A percentile compares a stretch with the other conserved stretches of the same genome.
phyloP scores from a whole-genome alignment of 1,284 basidiomycete genomes.

The Apiotrichum montevideense region DNA sequence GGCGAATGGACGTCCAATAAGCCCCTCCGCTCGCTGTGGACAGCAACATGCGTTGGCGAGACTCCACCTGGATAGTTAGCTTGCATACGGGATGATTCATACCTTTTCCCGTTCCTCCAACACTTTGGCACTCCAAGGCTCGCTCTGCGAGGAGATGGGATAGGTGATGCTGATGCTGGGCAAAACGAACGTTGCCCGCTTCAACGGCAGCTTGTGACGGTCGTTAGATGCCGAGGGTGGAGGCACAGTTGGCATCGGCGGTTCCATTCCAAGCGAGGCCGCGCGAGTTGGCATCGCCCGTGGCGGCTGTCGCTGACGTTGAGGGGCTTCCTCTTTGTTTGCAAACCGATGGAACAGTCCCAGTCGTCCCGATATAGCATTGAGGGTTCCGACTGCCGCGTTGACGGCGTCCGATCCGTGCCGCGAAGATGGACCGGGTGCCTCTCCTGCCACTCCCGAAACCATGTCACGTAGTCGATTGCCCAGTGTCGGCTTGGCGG shows the following conservation, averaged over 20 bases:
- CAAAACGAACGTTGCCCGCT: conserved; percentile 76
- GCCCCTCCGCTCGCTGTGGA: conserved; percentile 35
- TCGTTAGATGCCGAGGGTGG: conserved; percentile 7
- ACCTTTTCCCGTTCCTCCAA: conserved; percentile 45
- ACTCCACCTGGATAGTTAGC: conserved; percentile 39
- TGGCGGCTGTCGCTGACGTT: background rate
- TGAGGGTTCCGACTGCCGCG: conserved; percentile 27
- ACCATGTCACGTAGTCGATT: conserved; percentile 43
- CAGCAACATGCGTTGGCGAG: conserved; percentile 59
- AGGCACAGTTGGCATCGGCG: background rate
- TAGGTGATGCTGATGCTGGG: conserved; percentile 76
- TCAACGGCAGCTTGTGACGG: conserved; percentile 54
- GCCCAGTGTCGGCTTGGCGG: conserved; percentile 41
- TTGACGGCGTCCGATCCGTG: conserved; percentile 10
- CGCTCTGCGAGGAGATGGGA: conserved; percentile 71
- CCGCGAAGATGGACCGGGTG: conserved; percentile 10
- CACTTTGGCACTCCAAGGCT: conserved; percentile 66
- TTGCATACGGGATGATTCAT: conserved; percentile 3
- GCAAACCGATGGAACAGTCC: conserved; percentile 29
- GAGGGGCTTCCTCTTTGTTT: conserved; percentile 1
- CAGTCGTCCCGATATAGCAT: conserved; percentile 28
- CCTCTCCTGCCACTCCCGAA: conserved; percentile 30
- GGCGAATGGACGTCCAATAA: conserved; percentile 43
- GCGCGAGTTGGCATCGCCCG: conserved; percentile 1
- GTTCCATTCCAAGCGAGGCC: background rate